Evolutionary conservation across 2,329 filamentous ascomycete species (phyloP).

Genomic region (Calonectria ilicicola): DNA sequence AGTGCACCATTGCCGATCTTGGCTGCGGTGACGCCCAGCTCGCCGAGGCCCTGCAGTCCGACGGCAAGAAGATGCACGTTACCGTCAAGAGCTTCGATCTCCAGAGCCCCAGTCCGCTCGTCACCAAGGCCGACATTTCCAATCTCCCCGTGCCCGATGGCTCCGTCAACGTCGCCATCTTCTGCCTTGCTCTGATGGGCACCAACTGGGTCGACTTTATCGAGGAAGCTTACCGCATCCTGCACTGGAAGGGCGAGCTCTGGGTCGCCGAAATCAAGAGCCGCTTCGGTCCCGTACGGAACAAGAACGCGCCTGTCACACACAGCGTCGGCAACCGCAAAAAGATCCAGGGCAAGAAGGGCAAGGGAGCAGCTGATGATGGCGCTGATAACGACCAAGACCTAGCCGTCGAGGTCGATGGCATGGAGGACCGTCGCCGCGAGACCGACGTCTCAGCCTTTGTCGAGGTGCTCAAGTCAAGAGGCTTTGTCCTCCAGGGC

Average conservation of each 20-base stretch:
- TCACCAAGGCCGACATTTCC: slow-evolving; percentile 91
- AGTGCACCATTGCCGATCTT: slow-evolving; percentile 87
- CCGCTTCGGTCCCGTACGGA: slow-evolving; percentile 71
- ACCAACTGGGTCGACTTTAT: slow-evolving; percentile 98
- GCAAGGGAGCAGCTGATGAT: slow-evolving; percentile 57
- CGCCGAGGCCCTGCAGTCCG: slow-evolving; percentile 73
- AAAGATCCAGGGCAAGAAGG: slow-evolving; percentile 61
- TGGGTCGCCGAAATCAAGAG: slow-evolving; percentile 98
- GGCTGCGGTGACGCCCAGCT: slow-evolving; percentile 94
- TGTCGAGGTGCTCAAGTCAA: slow-evolving; percentile 81
- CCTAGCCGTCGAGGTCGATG: slow-evolving; percentile 78
- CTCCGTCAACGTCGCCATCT: slow-evolving; percentile 87
- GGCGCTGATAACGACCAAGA: slow-evolving; percentile 65
- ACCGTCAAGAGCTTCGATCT: slow-evolving; percentile 89
- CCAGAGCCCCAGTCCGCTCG: slow-evolving; percentile 78
- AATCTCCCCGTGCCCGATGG: slow-evolving; percentile 81
- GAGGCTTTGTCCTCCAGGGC: slow-evolving; percentile 87
- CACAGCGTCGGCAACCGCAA: slow-evolving; percentile 80
- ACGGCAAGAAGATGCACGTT: slow-evolving; percentile 76
- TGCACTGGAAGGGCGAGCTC: slow-evolving; percentile 94
- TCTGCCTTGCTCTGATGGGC: slow-evolving; percentile 97
- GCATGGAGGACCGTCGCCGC: slow-evolving; percentile 69
- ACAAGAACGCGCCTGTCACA: slow-evolving; percentile 60
- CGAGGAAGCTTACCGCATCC: slow-evolving; percentile 92
- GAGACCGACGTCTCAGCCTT: slow-evolving; percentile 92